phyloP scores from a whole-genome alignment of 176 grass and related monocot genomes.

The Juncus inflexus region DNA sequence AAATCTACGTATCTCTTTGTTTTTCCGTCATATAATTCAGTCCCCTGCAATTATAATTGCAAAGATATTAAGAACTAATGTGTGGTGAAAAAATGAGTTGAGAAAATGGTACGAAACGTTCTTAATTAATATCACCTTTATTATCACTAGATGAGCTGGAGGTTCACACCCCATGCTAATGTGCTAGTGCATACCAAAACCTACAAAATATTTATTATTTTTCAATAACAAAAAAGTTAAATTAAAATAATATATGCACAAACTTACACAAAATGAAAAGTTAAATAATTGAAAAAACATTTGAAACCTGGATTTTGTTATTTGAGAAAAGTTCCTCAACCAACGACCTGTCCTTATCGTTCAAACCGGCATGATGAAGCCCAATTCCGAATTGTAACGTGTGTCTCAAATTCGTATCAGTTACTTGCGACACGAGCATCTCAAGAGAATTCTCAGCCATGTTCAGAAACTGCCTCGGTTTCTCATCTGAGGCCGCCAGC shows the following conservation, averaged over 20 bases:
- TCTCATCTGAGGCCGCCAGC: conserved; percentile 94
- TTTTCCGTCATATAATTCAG: conserved; percentile 95
- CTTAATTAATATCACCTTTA: conserved; percentile 57
- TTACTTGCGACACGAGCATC: conserved; percentile 97
- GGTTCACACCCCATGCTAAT: conserved; percentile 97
- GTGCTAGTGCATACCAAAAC: conserved; percentile 95
- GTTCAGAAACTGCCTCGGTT: conserved; percentile 89
- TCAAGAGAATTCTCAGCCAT: conserved; percentile 65
- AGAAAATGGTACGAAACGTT: too few relatives aligned
- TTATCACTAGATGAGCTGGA: conserved; percentile 95
- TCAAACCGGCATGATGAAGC: conserved; percentile 92
- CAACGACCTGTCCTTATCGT: conserved; percentile 90
- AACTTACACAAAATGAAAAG: neutral
- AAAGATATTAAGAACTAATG: conserved; percentile 4
- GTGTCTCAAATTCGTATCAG: conserved; percentile 85
- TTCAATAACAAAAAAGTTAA: conserved; percentile 16
- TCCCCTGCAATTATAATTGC: conserved; percentile 50
- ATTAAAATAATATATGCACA: too few relatives aligned
- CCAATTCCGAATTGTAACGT: conserved; percentile 98
- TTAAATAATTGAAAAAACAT: neutral
- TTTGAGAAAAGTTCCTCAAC: conserved; percentile 97
- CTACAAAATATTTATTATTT: conserved; percentile 38
- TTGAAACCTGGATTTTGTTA: conserved; percentile 91
- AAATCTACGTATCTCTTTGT: conserved; percentile 97
- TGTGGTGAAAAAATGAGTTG: too few relatives aligned